Conservation (phyloP, 306 rosid genomes). For the Lathyrus oleraceus region DNA sequence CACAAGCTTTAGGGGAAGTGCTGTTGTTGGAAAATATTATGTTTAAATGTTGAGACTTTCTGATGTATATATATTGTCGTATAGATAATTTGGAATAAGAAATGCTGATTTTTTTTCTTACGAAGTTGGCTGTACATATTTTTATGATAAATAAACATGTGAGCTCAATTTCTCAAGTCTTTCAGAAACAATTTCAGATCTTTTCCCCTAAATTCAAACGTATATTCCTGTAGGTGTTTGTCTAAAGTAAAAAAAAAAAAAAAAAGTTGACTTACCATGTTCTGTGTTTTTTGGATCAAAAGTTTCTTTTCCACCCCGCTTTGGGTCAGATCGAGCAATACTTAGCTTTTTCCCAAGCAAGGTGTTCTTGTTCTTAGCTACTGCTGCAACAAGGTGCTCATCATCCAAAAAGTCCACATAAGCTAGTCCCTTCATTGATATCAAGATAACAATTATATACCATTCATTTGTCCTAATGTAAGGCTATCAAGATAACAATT, state of each 20-base stretch:
- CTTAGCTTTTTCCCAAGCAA: constrained; percentile 79
- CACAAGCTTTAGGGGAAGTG: too few relatives aligned
- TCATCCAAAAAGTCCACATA: constrained; percentile 84
- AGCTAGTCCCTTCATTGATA: constrained; percentile 76
- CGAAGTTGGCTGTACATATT: too few relatives aligned
- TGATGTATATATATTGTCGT: too few relatives aligned
- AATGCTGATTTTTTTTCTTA: too few relatives aligned
- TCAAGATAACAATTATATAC: constrained; percentile 20
- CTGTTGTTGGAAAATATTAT: too few relatives aligned
- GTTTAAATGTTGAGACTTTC: too few relatives aligned
- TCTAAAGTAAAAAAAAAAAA: not conserved
- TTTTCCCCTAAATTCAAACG: not conserved
- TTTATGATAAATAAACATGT: not conserved
- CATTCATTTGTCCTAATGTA: not conserved
- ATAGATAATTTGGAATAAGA: too few relatives aligned
- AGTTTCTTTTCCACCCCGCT: constrained; percentile 54
- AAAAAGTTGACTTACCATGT: constrained; percentile 43
- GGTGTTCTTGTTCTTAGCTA: constrained; percentile 64
- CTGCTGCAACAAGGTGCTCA: constrained; percentile 75
- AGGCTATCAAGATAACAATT: constrained; percentile 11
- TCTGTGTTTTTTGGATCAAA: constrained; percentile 40
- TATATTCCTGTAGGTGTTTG: constrained; percentile 22
- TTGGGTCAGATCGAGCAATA: constrained; percentile 83
- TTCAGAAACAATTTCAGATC: not conserved
- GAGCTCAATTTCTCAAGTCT: not conserved